A percentile compares a stretch with the other conserved stretches of the same genome.
phyloP scores from a whole-genome alignment of 768 basidiomycete genomes.

The Saitozyma podzolica region DNA sequence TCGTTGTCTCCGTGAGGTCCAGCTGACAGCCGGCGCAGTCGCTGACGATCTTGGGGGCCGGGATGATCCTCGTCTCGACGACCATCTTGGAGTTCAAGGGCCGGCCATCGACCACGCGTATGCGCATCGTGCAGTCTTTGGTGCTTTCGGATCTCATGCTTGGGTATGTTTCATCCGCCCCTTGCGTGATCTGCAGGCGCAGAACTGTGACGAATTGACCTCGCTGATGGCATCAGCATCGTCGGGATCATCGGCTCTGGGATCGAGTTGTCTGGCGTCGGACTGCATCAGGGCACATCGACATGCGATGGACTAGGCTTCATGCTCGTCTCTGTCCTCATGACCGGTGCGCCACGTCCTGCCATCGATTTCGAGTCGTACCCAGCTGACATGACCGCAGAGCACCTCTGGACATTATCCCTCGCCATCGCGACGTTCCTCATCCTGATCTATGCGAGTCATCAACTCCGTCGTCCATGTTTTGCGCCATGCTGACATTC shows the following conservation, averaged over 20 bases:
- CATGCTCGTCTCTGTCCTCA: conserved; percentile 38
- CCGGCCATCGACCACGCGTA: conserved; percentile 44
- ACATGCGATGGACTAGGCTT: conserved; percentile 47
- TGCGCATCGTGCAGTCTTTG: conserved; percentile 48
- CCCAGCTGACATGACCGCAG: conserved; percentile 13
- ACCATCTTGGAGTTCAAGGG: conserved; percentile 32
- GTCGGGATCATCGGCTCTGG: conserved; percentile 39
- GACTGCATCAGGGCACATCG: conserved; percentile 23
- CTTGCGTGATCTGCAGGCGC: neutral
- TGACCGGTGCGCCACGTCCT: conserved; percentile 33
- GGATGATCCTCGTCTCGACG: conserved; percentile 43
- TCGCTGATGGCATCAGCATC: conserved; percentile 19
- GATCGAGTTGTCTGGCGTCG: conserved; percentile 22
- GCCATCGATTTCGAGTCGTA: neutral
- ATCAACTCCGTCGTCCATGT: neutral
- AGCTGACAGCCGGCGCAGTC: conserved; percentile 1
- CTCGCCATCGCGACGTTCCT: conserved; percentile 51
- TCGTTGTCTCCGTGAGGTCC: no score
- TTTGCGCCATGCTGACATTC: neutral
- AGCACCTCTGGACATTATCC: conserved; percentile 52
- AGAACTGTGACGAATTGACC: neutral
- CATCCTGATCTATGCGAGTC: conserved; percentile 52
- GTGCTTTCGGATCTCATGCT: conserved; percentile 45
- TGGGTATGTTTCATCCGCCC: conserved; percentile 31
- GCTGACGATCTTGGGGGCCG: conserved; percentile 42